Conservation (phyloP, 2,329 filamentous ascomycete species). For the Aureobasidium leucospermi region DNA sequence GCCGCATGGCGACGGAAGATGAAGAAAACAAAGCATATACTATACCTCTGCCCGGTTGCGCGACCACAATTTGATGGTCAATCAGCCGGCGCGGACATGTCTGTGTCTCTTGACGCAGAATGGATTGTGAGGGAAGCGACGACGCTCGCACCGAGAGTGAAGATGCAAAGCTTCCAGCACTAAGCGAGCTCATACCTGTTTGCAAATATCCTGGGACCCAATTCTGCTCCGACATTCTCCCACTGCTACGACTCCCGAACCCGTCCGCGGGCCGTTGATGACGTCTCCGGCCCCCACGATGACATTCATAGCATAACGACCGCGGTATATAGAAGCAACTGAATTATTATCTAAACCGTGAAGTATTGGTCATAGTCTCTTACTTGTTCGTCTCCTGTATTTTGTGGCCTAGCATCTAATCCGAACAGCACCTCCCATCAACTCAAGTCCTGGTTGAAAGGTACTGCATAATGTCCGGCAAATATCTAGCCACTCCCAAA, state of each 20-base stretch:
- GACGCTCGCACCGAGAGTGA: neutral
- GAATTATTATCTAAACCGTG: neutral
- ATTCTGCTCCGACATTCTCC: neutral
- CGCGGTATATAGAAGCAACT: neutral
- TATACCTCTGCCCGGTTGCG: neutral
- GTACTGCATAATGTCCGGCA: slow-evolving; percentile 17
- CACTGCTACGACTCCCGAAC: neutral
- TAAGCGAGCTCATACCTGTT: neutral
- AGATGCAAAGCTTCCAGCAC: neutral
- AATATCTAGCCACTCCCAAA: slow-evolving; percentile 21
- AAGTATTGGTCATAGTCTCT: too few species aligned
- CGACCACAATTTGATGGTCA: neutral
- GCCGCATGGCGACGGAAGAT: neutral
- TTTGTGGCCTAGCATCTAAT: neutral
- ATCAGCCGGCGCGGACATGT: neutral
- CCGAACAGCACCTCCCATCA: neutral
- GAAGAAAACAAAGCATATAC: neutral
- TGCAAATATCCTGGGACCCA: neutral
- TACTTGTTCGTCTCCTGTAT: neutral
- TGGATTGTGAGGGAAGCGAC: neutral
- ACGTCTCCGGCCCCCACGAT: neutral
- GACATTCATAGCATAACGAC: neutral
- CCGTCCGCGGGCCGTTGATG: neutral
- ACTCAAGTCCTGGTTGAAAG: neutral
- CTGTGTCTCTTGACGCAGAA: neutral